Evolutionary conservation across 1,284 basidiomycete species (phyloP), one percentile per base, ranked within the genome.

Genomic region (Tilletia indica): DNA sequence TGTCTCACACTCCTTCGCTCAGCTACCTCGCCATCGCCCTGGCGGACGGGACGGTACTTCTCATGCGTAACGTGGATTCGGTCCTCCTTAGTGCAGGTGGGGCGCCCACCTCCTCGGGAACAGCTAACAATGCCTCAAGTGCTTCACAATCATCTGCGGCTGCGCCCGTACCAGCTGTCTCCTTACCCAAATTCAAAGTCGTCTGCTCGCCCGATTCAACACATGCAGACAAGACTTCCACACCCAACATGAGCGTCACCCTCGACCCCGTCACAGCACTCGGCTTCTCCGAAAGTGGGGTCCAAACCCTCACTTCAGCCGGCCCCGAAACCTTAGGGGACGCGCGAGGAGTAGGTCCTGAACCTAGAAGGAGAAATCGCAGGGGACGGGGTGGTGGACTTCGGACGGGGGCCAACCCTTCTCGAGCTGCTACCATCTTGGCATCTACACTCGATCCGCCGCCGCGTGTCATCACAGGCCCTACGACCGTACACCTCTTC

Each of bases 1-100:
- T 97, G 12, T 91, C 94, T 0, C 86, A 95, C 36, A 92, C 94
- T 0, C 86, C 89, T 5, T 89, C 89, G n/a, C 87, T 97, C 0
- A 90, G 92, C 0, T 92, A 94, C 84, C 89, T 99, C 21, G 92
- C 94, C 4, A 89, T 97, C 54, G 96, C 94, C 8, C 88, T 98
- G 11, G 94, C 91, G 1, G 95, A 98, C 81, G 96, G 96, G n/a
- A 93, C 93, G 0, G 94, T 97, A 5, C 88, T 97, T 4, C 87
- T 97, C 21, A 94, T 94, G 82, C 90, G 93, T 3, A 92, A 97
- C 78, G 87, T 98, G 48, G 91, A 95, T 80, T 93, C 96, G 82
- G 93, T 93, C 0, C 87, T 95, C 31, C 88, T 90, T 12, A 89
- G 91, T 14, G 72, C 81, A 19, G 78, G 83, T 8, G 42, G 76